Evolutionary conservation across 1,284 basidiomycete genomes (phyloP), one percentile per base, ranked within the genome.

Genomic region (Cryptococcus sp.): DNA sequence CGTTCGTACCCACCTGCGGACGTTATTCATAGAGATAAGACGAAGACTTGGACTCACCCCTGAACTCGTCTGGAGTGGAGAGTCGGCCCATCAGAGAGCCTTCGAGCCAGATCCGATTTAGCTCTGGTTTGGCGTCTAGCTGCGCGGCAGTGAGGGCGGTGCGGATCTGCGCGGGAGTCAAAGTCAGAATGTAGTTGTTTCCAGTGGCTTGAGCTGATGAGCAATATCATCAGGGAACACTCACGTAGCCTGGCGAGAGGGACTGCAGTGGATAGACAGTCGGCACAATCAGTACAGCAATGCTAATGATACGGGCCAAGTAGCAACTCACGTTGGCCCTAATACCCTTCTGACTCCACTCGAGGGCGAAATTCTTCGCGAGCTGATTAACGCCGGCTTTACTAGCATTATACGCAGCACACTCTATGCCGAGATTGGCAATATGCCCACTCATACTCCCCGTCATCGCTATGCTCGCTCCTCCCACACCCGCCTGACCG

Each of bases 401-500:
- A 48, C 59, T 62, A 4, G 70, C 60, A 54, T 67, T 69, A 56
- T 71, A 73, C 31, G 66, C 58, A 5, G 60, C 82, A 53, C 67
- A 87, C 57, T 69, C 73, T 64, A 77, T 68, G 3, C 68, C 70
- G 10, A 57, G 45, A 80, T 92, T 92, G 54, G 89, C 89, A 65
- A 93, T 86, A 53, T 86, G 86, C 17, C 90, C 91, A 47, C 88
- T 89, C 89, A 93, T 92, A 59, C 88, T 91, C 22, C 88, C 91
- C 66, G 93, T 87, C 63, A 91, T 78, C 64, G 91, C 84, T 65
- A 93, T 90, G 66, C 89, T 91, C 1, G 90, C 91, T 16, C 83
- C 82, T n/a, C 82, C 84, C 6, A 85, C 84, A 65, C 87, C 89
- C 31, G 85, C 82, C 27, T 47, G n/a, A 22, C 53, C 57, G 38